Percentiles rank a stretch among this genome's conserved stretches.
phyloP scores from a whole-genome alignment of 2,329 filamentous ascomycete genomes.

The Fusarium globosum region DNA sequence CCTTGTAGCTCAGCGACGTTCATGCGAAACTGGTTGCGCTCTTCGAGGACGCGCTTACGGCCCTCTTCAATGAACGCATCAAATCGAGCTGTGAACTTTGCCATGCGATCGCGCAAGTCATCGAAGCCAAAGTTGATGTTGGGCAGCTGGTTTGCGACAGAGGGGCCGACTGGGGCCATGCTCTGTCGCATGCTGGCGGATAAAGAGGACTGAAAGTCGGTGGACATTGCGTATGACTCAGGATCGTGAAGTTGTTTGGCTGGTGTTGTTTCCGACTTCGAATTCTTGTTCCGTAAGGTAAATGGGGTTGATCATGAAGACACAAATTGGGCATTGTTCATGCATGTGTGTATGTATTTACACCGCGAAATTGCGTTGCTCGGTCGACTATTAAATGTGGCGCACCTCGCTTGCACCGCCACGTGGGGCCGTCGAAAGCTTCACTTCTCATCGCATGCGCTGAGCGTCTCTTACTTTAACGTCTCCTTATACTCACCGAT shows the following conservation, averaged over 20 bases:
- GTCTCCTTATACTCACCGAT: conserved; percentile 10
- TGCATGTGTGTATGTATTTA: conserved; percentile 36
- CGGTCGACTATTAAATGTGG: conserved; percentile 45
- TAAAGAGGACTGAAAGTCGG: conserved; percentile 75
- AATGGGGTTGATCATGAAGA: conserved; percentile 1
- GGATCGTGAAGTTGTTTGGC: neutral
- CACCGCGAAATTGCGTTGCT: conserved; percentile 43
- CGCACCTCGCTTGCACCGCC: conserved; percentile 41
- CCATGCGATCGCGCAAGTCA: conserved; percentile 93
- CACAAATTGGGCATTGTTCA: conserved; percentile 6
- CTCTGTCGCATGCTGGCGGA: conserved; percentile 72
- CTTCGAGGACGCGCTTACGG: conserved; percentile 87
- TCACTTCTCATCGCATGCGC: conserved; percentile 34
- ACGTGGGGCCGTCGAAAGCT: conserved; percentile 42
- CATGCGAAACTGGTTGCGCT: conserved; percentile 93
- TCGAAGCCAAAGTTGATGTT: conserved; percentile 97
- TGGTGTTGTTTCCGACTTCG: neutral
- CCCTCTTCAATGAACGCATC: conserved; percentile 95
- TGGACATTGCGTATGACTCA: conserved; percentile 57
- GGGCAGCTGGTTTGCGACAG: conserved; percentile 82
- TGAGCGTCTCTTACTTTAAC: conserved; percentile 5
- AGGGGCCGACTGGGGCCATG: conserved; percentile 68
- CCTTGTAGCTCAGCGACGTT: conserved; percentile 91
- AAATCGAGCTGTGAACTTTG: conserved; percentile 88
- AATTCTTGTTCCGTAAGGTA: conserved; percentile 2